Base-by-base conservation (phyloP, 306 rosid genomes). In the Glycine latifolia region DNA sequence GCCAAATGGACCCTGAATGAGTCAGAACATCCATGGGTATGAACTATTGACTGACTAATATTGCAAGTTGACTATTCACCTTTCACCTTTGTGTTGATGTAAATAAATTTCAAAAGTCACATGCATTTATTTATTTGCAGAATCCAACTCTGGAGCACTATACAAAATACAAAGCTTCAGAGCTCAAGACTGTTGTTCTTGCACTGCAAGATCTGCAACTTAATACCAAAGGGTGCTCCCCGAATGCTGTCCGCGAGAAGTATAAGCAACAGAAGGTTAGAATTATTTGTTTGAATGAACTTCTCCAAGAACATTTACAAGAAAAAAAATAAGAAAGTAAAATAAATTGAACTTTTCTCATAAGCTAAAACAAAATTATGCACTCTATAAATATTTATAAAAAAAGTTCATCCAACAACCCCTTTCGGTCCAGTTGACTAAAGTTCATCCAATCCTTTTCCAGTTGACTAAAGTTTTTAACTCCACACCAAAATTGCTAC, bases 1-100 rank as follows among this genome's bases (percentile, higher is more conserved):
- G 97, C 97, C 54, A 90, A 87, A 89, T 94, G 98, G 98, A 90
- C 92, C 10, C 89, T 91, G 63, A 74, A 85, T 80, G 90, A 89
- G 44, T 84, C 89, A 79, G 91, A 89, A 60, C 86, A 91, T 82
- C 95, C 98, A 86, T 91, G 97, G 98, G 98, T 91, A n/a, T 77
- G 89, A 60, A 65, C 65, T 75, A 60, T 63, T 26, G 31, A 26
- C 31, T 26, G 31, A 26, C 1, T 26, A 26, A 26, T 26, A 26
- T 26, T 62, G 41, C 16, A 70, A 47, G 8, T 61, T 55, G 15
- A 76, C 16, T 31, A 39, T 61, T 52, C 16, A 11, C 61, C 62
- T 10, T 39, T 7, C 2, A 58, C 35, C 35, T 3, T 58, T 46
- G 33, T 63, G 58, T 35, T 3, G 4, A n/a, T 7, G 31, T n/a